Evolutionary conservation across 2,329 filamentous ascomycete genomes (phyloP).

Genomic region (Epichloe brachyelytri): DNA sequence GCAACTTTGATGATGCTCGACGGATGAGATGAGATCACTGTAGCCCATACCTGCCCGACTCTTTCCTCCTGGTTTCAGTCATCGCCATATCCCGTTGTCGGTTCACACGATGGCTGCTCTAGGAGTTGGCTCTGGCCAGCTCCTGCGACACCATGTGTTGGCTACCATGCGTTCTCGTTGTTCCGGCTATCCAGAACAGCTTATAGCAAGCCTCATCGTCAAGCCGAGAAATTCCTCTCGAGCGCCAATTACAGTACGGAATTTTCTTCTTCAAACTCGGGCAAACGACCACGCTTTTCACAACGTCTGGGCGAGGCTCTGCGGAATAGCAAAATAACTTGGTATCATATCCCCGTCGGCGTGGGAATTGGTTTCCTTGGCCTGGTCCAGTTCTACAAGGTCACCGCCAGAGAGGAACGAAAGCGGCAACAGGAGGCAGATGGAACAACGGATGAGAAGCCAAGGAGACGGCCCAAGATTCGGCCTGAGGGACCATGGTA

Average conservation of each 20-base stretch:
- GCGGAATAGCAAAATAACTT: slow-evolving; percentile 51
- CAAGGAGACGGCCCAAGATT: slow-evolving; percentile 47
- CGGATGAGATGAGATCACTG: no score
- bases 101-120: slow-evolving; percentile 20
- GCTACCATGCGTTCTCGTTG: slow-evolving; percentile 17
- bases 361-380: slow-evolving; percentile 78
- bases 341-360: slow-evolving; percentile 82
- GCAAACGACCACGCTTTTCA: slow-evolving; percentile 36
- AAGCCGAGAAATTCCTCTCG: slow-evolving; percentile 13
- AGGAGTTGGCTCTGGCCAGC: slow-evolving; percentile 21
- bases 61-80: background rate
- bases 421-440: slow-evolving; percentile 32
- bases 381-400: slow-evolving; percentile 70
- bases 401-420: slow-evolving; percentile 43
- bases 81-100: background rate
- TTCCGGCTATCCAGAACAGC: slow-evolving; percentile 13
- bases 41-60: no score
- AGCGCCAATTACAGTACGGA: slow-evolving; percentile 14
- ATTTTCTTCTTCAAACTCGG: slow-evolving; percentile 23
- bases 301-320: slow-evolving; percentile 37
- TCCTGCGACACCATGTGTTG: slow-evolving; percentile 19
- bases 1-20: background rate
- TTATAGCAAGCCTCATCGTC: slow-evolving; percentile 2
- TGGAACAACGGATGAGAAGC: slow-evolving; percentile 26
- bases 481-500: slow-evolving; percentile 77